phyloP scores from a whole-genome alignment of 1,284 basidiomycete species.

The Serendipita sp. region DNA sequence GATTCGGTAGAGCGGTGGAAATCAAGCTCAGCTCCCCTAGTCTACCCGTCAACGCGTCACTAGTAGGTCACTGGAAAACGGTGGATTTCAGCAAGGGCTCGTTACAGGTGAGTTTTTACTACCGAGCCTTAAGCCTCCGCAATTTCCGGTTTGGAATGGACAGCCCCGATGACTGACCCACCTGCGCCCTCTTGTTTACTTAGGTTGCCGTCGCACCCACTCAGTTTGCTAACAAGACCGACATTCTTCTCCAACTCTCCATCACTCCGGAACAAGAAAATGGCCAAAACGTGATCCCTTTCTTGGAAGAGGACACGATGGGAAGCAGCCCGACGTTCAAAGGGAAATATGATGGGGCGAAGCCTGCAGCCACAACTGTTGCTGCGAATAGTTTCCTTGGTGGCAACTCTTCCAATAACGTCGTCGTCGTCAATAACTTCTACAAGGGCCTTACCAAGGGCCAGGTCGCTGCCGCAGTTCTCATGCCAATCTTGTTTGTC shows the following conservation, averaged over 20 bases:
- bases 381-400: slow-evolving; percentile 24
- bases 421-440: slow-evolving; percentile 18
- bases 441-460: slow-evolving; percentile 36
- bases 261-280: slow-evolving; percentile 27
- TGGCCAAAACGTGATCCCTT: slow-evolving; percentile 29
- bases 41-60: slow-evolving; percentile 23
- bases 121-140: neutral
- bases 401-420: slow-evolving; percentile 23
- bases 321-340: slow-evolving; percentile 63
- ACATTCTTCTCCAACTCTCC: slow-evolving; percentile 45
- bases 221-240: slow-evolving; percentile 63
- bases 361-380: slow-evolving; percentile 29
- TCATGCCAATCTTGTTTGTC: slow-evolving; percentile 52
- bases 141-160: neutral
- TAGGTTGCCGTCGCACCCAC: slow-evolving; percentile 39
- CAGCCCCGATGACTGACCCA: neutral
- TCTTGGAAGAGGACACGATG: slow-evolving; percentile 18
- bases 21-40: slow-evolving; percentile 59
- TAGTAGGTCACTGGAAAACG: slow-evolving; percentile 49
- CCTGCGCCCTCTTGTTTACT: neutral
- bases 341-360: slow-evolving; percentile 40
- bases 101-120: slow-evolving; percentile 26
- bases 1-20: slow-evolving; percentile 37
- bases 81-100: slow-evolving; percentile 43
- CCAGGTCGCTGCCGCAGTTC: slow-evolving; percentile 60